Conservation (phyloP, 805 yeast genomes). For the Teunomyces lycoperdinae region DNA sequence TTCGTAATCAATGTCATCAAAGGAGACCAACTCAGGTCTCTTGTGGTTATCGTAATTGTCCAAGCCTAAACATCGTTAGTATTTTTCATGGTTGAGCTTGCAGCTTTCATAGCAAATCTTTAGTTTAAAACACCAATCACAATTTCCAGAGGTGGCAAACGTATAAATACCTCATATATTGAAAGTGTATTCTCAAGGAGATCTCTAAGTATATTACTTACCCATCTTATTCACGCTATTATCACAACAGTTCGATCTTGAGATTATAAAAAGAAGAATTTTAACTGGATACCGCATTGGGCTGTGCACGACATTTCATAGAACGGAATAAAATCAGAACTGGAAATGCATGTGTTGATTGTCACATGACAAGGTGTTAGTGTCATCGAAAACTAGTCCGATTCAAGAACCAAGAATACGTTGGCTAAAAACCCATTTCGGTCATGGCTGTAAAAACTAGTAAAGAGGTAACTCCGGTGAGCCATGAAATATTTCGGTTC, state of each 20-base stretch:
- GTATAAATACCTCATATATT: too few species aligned
- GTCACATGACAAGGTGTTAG: background rate
- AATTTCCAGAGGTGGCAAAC: background rate
- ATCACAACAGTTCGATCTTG: slow-evolving; percentile 2
- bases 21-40: slow-evolving; percentile 72
- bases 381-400: background rate
- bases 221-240: slow-evolving; percentile 14
- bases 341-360: background rate
- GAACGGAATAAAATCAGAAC: background rate
- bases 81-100: background rate
- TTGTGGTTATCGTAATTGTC: slow-evolving; percentile 40
- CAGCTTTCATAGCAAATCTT: background rate
- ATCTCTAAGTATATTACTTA: slow-evolving; percentile 9
- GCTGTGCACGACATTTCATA: slow-evolving; percentile 16
- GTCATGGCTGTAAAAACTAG: background rate
- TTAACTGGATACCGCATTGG: slow-evolving; percentile 26
- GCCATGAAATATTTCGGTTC: slow-evolving; percentile 23
- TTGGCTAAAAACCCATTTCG: background rate
- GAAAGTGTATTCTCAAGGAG: background rate
- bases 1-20: slow-evolving; percentile 77
- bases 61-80: slow-evolving; percentile 20
- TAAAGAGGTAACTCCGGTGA: background rate
- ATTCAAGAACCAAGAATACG: background rate
- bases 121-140: background rate
- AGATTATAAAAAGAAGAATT: slow-evolving; percentile 25